phyloP scores from a whole-genome alignment of 192 early-diverging fungal species.

The Anaeromyces robustus region DNA sequence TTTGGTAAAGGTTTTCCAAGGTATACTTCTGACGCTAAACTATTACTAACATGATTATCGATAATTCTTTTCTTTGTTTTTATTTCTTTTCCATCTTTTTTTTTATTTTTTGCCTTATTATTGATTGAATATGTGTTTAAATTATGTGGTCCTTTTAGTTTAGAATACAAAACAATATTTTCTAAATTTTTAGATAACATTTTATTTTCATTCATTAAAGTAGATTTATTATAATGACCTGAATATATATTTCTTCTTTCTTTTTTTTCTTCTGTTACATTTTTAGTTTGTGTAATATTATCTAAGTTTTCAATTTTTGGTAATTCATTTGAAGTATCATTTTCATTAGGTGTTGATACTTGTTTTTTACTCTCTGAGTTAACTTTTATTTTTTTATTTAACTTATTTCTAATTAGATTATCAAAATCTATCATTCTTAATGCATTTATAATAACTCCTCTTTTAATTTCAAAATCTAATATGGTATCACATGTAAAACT shows the following conservation, averaged over 20 bases:
- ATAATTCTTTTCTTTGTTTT: background rate
- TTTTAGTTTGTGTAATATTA: background rate
- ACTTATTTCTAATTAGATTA: background rate
- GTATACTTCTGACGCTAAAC: background rate
- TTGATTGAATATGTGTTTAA: background rate
- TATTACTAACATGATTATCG: background rate
- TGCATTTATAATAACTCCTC: conserved; percentile 27
- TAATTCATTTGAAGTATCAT: background rate
- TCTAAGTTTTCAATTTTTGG: background rate
- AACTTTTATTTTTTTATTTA: background rate
- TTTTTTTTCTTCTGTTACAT: background rate
- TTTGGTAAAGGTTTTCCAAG: background rate
- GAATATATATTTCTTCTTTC: background rate
- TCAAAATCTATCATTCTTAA: conserved; percentile 15
- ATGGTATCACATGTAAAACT: conserved; percentile 34
- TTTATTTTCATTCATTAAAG: background rate
- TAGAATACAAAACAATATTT: background rate
- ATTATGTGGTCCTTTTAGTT: background rate
- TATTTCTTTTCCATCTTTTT: background rate
- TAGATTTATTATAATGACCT: background rate
- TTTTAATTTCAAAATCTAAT: conserved; percentile 33
- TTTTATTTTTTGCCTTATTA: background rate
- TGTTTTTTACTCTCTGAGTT: too few relatives aligned
- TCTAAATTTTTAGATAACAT: background rate
- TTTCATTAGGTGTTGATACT: background rate